These are phyloP conservation scores for Tephrocybe rancida DNA, from an alignment of 768 basidiomycete genomes.

Conservation along the genomic window DNA sequence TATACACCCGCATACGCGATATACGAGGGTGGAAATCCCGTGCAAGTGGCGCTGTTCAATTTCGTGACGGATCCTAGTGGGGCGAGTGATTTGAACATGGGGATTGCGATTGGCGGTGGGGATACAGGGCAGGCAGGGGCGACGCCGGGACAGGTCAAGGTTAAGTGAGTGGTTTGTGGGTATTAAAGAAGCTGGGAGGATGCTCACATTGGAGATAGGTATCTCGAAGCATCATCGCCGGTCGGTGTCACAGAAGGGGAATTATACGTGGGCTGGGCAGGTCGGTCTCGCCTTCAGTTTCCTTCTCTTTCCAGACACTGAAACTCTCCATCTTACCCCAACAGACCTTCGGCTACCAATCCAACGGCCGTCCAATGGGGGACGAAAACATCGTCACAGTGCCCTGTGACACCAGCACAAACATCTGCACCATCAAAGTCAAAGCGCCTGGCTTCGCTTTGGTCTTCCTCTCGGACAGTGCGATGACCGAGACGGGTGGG, in stretches of 20 bases:
- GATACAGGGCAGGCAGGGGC: not conserved
- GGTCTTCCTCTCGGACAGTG: constrained; percentile 61
- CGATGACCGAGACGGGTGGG: constrained; percentile 23
- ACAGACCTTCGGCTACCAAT: constrained; percentile 68
- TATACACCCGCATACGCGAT: constrained; percentile 71
- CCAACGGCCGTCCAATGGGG: constrained; percentile 70
- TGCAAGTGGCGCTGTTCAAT: constrained; percentile 71
- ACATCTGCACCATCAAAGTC: constrained; percentile 62
- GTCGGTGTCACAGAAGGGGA: constrained; percentile 57
- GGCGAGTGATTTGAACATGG: constrained; percentile 44
- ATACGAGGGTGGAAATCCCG: constrained; percentile 66
- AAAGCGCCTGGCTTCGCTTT: constrained; percentile 75
- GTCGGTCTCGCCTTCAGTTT: constrained; percentile 34
- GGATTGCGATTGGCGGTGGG: not conserved
- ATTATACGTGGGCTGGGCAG: constrained; percentile 80
- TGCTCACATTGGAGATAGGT: constrained; percentile 33
- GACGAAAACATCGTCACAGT: constrained; percentile 57
- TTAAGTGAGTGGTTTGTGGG: constrained; percentile 8
- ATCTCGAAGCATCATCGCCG: constrained; percentile 55
- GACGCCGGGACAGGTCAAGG: constrained; percentile 5
- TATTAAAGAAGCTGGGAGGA: no score
- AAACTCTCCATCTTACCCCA: not conserved
- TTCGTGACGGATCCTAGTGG: constrained; percentile 64
- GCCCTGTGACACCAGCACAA: constrained; percentile 54
- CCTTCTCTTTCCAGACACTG: not conserved